phyloP scores from a whole-genome alignment of 108 stramenopile species.

The Ochromonas danica region DNA sequence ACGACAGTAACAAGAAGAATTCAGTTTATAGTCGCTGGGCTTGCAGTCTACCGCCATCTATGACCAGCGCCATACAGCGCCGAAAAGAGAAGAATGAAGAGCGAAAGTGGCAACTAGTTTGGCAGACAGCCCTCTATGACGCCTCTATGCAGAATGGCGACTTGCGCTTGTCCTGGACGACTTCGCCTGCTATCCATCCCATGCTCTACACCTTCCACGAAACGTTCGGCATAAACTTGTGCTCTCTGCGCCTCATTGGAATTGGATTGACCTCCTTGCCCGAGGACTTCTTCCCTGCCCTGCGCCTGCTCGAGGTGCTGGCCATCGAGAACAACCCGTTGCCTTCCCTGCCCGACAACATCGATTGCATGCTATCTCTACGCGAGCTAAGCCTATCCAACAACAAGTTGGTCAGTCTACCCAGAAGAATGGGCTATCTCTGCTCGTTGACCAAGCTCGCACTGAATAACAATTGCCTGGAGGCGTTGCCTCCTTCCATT shows the following conservation, averaged over 20 bases:
- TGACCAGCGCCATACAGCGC: too few species aligned
- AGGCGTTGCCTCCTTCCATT: constrained; percentile 7
- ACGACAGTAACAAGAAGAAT: too few species aligned
- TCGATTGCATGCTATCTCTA: background rate
- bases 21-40: too few species aligned
- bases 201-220: constrained; percentile 8
- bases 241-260: constrained; percentile 9
- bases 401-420: background rate
- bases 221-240: background rate
- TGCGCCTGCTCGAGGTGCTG: background rate
- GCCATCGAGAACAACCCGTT: constrained; percentile 10
- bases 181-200: background rate
- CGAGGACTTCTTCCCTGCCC: background rate
- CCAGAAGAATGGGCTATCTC: background rate
- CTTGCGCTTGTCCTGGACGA: background rate
- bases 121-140: background rate
- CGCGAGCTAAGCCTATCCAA: background rate
- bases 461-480: constrained; percentile 12
- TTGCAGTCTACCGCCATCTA: too few species aligned
- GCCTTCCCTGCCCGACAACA: background rate
- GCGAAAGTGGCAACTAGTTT: background rate
- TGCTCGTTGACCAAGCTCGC: background rate
- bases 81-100: too few species aligned
- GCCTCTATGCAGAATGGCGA: background rate
- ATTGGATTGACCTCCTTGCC: background rate